Conservation (phyloP, 768 basidiomycete species). For the Butyriboletus loyo region DNA sequence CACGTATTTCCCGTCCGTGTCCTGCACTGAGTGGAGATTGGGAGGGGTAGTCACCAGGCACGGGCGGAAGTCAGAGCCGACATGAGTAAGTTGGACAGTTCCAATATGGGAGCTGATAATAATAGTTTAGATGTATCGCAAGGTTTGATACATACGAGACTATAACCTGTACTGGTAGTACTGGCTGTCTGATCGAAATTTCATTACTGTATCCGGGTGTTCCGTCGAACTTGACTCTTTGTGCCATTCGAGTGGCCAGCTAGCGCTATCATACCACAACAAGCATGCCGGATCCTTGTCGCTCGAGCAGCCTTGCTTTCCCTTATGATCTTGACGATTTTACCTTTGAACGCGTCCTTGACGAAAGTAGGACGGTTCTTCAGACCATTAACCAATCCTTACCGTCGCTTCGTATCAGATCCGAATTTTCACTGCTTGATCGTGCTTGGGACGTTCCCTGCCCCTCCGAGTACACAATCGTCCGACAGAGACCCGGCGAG, state of each 20-base stretch:
- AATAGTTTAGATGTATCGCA: neutral
- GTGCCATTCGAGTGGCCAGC: too few species aligned
- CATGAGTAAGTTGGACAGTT: neutral
- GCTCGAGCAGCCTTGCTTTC: neutral
- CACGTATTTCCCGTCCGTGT: neutral
- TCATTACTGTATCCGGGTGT: neutral
- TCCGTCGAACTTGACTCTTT: too few species aligned
- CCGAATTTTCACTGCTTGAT: conserved; percentile 57
- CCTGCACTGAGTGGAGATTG: neutral
- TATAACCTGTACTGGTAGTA: neutral
- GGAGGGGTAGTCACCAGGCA: neutral
- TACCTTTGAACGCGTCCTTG: conserved; percentile 45
- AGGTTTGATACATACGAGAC: neutral
- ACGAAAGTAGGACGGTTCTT: conserved; percentile 39
- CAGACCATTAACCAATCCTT: neutral
- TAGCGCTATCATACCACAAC: too few species aligned
- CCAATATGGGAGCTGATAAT: neutral
- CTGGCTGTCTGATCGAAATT: neutral
- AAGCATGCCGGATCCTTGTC: neutral
- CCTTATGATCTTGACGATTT: conserved; percentile 44
- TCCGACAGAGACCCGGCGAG: neutral
- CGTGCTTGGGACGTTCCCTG: conserved; percentile 64
- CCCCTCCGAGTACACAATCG: neutral
- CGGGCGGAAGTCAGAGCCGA: neutral
- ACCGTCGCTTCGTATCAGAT: conserved; percentile 37